These are phyloP conservation scores for Podospora appendiculata DNA, from an alignment of 495 filamentous ascomycete species.

Conservation along the genomic window DNA sequence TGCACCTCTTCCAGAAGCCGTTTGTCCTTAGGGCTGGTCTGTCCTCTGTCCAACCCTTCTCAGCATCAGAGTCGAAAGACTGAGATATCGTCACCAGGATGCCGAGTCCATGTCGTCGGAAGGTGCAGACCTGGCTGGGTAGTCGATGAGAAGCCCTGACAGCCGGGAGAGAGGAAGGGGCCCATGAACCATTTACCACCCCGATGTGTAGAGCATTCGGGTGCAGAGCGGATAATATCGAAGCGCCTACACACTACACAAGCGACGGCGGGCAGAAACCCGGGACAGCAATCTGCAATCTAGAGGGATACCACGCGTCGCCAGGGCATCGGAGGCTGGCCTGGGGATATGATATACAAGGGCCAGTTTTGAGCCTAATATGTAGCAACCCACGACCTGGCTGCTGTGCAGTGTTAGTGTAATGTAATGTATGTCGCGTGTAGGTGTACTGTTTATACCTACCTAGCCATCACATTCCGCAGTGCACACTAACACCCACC, in stretches of 20 bases:
- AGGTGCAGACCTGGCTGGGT: neutral
- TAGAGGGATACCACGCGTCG: neutral
- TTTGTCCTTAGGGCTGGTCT: neutral
- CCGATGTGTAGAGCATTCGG: neutral
- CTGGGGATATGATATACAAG: neutral
- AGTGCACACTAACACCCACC: neutral
- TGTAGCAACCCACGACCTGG: no score
- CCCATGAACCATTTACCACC: neutral
- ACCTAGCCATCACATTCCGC: neutral
- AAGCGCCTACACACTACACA: neutral
- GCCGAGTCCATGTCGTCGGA: constrained; percentile 12
- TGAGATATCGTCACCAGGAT: constrained; percentile 9
- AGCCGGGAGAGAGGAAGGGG: neutral
- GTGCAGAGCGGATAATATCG: constrained; percentile 11
- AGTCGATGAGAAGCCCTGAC: neutral
- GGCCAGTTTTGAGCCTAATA: neutral
- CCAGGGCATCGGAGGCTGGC: neutral
- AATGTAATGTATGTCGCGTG: neutral
- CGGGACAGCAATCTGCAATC: neutral
- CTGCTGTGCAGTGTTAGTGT: no score
- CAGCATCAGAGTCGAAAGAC: neutral
- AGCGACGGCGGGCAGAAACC: neutral
- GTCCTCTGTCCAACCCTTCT: neutral
- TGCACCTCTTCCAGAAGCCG: neutral
- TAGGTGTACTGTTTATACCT: neutral